Evolutionary conservation across 805 yeast species (phyloP).

Genomic region (Suhomyces faveliae): DNA sequence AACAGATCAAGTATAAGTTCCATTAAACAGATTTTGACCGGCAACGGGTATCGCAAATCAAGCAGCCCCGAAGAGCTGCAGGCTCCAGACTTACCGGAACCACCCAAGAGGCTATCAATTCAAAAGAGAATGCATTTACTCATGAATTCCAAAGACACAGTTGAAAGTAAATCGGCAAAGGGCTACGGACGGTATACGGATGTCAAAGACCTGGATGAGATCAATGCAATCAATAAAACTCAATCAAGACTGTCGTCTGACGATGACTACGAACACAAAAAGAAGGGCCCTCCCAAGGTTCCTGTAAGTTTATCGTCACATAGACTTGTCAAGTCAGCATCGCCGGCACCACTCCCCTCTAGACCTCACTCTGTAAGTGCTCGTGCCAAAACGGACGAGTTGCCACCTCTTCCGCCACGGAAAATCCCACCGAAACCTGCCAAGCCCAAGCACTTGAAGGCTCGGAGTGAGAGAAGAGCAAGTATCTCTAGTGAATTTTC

Average conservation of each 20-base stretch:
- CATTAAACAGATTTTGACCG: conserved; percentile 30
- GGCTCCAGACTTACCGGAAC: not conserved
- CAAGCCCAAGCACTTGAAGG: conserved; percentile 56
- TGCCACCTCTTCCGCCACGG: conserved; percentile 13
- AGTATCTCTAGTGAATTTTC: conserved; percentile 43
- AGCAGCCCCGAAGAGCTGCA: conserved; percentile 10
- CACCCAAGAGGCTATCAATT: conserved; percentile 35
- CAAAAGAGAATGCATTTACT: conserved; percentile 56
- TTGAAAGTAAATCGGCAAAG: conserved; percentile 59
- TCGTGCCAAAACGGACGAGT: not conserved
- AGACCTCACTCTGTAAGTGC: not conserved
- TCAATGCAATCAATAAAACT: conserved; percentile 29
- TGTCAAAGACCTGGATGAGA: conserved; percentile 26
- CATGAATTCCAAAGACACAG: conserved; percentile 34
- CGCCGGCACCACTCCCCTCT: not conserved
- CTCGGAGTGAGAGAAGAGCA: conserved; percentile 19
- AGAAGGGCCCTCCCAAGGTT: conserved; percentile 34
- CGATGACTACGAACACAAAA: conserved; percentile 3
- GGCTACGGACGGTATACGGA: conserved; percentile 83
- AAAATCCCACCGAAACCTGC: conserved; percentile 63
- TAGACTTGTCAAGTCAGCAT: not conserved
- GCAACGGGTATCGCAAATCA: conserved; percentile 18
- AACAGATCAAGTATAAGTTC: conserved; percentile 31
- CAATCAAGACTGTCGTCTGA: conserved; percentile 7
- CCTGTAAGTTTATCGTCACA: conserved; percentile 29